Evolutionary conservation across 768 basidiomycete species (phyloP).

Genomic region (Clavulina sp.): DNA sequence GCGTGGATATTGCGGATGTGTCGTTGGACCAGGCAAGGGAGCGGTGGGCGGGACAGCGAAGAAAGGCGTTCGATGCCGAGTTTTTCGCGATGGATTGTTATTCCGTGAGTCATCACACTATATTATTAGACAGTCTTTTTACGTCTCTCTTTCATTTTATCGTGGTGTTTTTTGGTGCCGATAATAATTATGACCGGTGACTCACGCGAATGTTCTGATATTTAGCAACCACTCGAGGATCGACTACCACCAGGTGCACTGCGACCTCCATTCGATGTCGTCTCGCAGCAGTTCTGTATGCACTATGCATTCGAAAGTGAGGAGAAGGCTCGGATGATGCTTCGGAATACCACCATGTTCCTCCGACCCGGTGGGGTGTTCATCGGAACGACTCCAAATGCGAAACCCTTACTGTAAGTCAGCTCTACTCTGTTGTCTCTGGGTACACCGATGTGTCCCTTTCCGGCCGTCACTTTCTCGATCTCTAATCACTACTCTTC

Average conservation of each 20-base stretch:
- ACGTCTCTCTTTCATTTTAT: neutral
- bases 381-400: conserved; percentile 92
- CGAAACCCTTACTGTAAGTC: conserved; percentile 63
- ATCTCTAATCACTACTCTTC: too few species aligned
- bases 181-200: neutral
- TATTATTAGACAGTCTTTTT: neutral
- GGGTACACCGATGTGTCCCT: too few species aligned
- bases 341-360: conserved; percentile 70
- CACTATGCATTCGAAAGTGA: conserved; percentile 96
- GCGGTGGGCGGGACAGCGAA: conserved; percentile 37
- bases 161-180: neutral
- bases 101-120: conserved; percentile 23
- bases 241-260: conserved; percentile 51
- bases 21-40: conserved; percentile 77
- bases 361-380: conserved; percentile 78
- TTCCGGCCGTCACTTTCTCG: neutral
- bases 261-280: conserved; percentile 68
- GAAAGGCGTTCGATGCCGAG: conserved; percentile 41
- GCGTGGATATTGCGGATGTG: conserved; percentile 74
- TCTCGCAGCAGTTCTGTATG: conserved; percentile 99
- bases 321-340: conserved; percentile 76
- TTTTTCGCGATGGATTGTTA: conserved; percentile 89
- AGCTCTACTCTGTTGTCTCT: neutral
- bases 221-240: conserved; percentile 41
- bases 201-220: neutral